A percentile compares a stretch with the other conserved stretches of the same genome.
phyloP scores from a whole-genome alignment of 805 yeast genomes.

The Osmozyma mogii region DNA sequence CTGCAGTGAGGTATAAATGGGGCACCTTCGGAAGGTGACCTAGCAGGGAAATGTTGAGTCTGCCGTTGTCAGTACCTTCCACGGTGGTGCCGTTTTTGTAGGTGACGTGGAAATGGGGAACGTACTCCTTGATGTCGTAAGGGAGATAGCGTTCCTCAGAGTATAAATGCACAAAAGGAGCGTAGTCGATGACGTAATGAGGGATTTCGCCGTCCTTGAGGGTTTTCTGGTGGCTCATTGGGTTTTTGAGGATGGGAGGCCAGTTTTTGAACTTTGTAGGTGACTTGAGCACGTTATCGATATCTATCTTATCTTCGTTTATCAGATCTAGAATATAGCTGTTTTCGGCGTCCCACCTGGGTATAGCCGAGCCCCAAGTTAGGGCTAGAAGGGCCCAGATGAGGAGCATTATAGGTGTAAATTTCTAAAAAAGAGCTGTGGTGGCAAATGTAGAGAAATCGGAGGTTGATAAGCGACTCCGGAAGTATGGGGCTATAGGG shows the following conservation, averaged over 20 bases:
- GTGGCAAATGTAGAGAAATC: not conserved
- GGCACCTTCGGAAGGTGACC: constrained; percentile 22
- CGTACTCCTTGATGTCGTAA: constrained; percentile 66
- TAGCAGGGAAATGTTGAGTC: constrained; percentile 25
- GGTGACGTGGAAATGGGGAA: constrained; percentile 54
- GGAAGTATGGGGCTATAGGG: not conserved
- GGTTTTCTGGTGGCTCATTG: constrained; percentile 27
- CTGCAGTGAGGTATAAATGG: constrained; percentile 52
- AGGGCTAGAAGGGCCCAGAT: constrained; percentile 2
- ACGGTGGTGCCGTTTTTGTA: constrained; percentile 40
- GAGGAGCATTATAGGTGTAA: constrained; percentile 2
- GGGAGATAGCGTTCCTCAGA: constrained; percentile 86
- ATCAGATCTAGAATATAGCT: constrained; percentile 18
- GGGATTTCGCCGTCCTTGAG: constrained; percentile 53
- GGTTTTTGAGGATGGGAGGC: constrained; percentile 32
- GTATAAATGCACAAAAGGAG: constrained; percentile 79
- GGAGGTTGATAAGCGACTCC: not conserved
- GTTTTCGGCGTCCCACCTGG: constrained; percentile 14
- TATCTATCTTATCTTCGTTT: constrained; percentile 14
- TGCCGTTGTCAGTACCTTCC: constrained; percentile 23
- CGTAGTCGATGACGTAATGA: constrained; percentile 49
- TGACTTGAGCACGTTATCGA: constrained; percentile 19
- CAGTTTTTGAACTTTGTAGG: constrained; percentile 24
- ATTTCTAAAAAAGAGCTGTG: not conserved
- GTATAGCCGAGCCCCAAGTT: constrained; percentile 8